These are phyloP conservation scores for Fusarium sp. DNA, from an alignment of 2,329 filamentous ascomycete genomes.

Conservation along the genomic window DNA sequence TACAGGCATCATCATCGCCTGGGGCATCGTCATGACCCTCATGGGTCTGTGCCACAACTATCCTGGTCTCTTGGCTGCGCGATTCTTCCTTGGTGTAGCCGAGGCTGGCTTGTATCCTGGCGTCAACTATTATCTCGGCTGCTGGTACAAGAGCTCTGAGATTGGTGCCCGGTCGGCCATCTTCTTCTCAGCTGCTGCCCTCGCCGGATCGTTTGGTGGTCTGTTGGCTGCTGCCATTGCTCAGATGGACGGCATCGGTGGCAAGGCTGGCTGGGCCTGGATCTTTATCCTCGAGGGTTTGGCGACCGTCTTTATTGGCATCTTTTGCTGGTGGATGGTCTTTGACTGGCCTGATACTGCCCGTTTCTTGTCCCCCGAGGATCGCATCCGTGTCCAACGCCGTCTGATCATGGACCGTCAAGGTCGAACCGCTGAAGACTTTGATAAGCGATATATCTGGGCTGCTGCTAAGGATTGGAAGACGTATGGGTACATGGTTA, in stretches of 20 bases:
- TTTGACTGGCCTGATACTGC: slow-evolving; percentile 83
- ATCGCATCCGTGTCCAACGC: slow-evolving; percentile 76
- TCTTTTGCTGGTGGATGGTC: slow-evolving; percentile 77
- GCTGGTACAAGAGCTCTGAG: slow-evolving; percentile 82
- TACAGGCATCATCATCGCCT: slow-evolving; percentile 73
- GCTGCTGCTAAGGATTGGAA: slow-evolving; percentile 80
- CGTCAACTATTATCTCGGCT: slow-evolving; percentile 76
- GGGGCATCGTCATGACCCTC: slow-evolving; percentile 58
- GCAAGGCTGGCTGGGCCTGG: slow-evolving; percentile 67
- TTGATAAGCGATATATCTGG: slow-evolving; percentile 78
- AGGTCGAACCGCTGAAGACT: slow-evolving; percentile 74
- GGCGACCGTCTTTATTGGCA: slow-evolving; percentile 73
- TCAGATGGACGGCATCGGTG: slow-evolving; percentile 71
- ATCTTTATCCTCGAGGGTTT: slow-evolving; percentile 78
- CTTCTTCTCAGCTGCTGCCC: slow-evolving; percentile 83
- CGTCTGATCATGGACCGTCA: slow-evolving; percentile 78
- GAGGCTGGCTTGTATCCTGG: slow-evolving; percentile 76
- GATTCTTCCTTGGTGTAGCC: slow-evolving; percentile 72
- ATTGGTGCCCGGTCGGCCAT: slow-evolving; percentile 79
- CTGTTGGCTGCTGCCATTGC: slow-evolving; percentile 76
- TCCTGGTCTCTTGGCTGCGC: slow-evolving; percentile 58
- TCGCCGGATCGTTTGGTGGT: slow-evolving; percentile 80
- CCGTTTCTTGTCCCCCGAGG: slow-evolving; percentile 73
- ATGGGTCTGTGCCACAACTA: slow-evolving; percentile 62
- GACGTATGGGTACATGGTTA: slow-evolving; percentile 65